Conservation (phyloP, 2,329 filamentous ascomycete genomes). For the Epichloe sp. region DNA sequence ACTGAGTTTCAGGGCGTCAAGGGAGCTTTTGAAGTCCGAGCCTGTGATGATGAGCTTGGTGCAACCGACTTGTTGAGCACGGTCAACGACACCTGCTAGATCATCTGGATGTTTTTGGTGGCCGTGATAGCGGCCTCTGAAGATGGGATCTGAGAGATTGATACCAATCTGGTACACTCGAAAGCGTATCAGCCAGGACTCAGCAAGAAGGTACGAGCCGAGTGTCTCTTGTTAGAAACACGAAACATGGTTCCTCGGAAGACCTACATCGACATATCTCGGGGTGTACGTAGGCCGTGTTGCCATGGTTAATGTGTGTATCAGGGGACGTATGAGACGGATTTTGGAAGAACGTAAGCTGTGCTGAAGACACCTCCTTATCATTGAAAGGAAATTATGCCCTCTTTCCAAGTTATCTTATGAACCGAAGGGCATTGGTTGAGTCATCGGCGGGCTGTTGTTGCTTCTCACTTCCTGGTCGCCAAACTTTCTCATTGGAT, state of each 20-base stretch:
- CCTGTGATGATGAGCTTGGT: slow-evolving; percentile 87
- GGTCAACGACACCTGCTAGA: slow-evolving; percentile 60
- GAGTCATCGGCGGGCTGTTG: not conserved
- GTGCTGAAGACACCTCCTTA: not conserved
- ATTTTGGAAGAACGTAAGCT: not conserved
- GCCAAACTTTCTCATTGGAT: no score
- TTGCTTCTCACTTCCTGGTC: not conserved
- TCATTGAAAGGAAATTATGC: not conserved
- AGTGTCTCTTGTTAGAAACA: not conserved
- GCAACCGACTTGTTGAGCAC: slow-evolving; percentile 68
- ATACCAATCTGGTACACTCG: slow-evolving; percentile 58
- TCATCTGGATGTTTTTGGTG: slow-evolving; percentile 63
- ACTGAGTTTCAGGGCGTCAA: slow-evolving; percentile 61
- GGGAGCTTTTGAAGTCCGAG: slow-evolving; percentile 68
- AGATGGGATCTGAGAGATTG: slow-evolving; percentile 89
- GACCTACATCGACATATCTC: slow-evolving; percentile 47
- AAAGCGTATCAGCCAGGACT: not conserved
- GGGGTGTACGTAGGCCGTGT: slow-evolving; percentile 22
- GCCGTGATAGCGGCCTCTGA: slow-evolving; percentile 71
- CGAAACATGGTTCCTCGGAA: not conserved
- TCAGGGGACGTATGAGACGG: slow-evolving; percentile 2
- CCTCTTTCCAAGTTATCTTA: not conserved
- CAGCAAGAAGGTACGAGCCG: no score
- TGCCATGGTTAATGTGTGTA: slow-evolving; percentile 14
- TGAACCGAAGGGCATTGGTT: not conserved